phyloP scores from a whole-genome alignment of 352 stramenopile species.

The Phytophthora pseudosyringae region DNA sequence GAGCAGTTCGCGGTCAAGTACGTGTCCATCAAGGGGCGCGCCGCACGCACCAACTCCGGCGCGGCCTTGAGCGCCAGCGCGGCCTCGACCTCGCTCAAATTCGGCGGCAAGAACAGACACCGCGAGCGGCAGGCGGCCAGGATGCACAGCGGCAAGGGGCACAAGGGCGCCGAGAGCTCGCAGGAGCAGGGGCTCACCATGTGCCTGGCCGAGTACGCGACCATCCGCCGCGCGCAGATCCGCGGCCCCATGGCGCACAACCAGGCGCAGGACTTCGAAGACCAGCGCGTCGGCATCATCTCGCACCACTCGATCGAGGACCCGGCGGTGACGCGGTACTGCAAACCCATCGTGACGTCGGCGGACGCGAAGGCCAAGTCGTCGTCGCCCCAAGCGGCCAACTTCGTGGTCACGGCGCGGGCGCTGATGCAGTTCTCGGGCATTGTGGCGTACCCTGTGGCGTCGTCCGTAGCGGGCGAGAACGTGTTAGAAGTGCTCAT shows the following conservation, averaged over 20 bases:
- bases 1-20: slow-evolving; percentile 71
- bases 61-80: slow-evolving; percentile 18
- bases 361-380: slow-evolving; percentile 17
- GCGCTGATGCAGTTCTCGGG: slow-evolving; percentile 71
- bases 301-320: slow-evolving; percentile 75
- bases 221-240: slow-evolving; percentile 53
- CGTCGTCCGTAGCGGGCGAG: slow-evolving; percentile 38
- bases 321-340: slow-evolving; percentile 61
- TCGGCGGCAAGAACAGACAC: slow-evolving; percentile 46
- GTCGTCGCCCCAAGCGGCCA: slow-evolving; percentile 13
- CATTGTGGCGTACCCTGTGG: slow-evolving; percentile 67
- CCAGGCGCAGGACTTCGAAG: slow-evolving; percentile 41
- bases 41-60: slow-evolving; percentile 20
- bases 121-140: slow-evolving; percentile 19
- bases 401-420: slow-evolving; percentile 45
- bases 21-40: slow-evolving; percentile 45
- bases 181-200: slow-evolving; percentile 49
- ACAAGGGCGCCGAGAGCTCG: slow-evolving; percentile 8
- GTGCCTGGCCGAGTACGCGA: slow-evolving; percentile 71
- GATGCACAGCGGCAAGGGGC: slow-evolving; percentile 13
- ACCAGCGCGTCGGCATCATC: slow-evolving; percentile 71
- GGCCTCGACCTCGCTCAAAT: slow-evolving; percentile 48
- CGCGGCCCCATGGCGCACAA: slow-evolving; percentile 38
- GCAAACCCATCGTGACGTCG: slow-evolving; percentile 56
- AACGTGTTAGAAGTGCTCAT: slow-evolving; percentile 66